Evolutionary conservation across 2,329 filamentous ascomycete species (phyloP), one percentile per base, ranked within the genome.

Genomic region (Ascochyta pisi): DNA sequence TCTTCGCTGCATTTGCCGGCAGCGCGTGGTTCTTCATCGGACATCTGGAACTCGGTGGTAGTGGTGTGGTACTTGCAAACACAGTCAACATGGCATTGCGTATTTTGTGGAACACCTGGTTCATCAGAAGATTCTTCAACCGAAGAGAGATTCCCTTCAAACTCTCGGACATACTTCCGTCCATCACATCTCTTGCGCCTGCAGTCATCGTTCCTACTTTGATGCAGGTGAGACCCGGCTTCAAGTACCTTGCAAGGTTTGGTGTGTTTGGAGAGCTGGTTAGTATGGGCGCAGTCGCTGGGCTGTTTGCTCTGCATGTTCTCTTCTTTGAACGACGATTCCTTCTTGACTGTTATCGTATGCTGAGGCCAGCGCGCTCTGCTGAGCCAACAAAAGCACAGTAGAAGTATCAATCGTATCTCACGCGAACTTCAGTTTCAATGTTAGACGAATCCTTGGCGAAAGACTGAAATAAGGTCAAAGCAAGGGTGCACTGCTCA

Each of bases 1-100:
- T 96, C 73, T 96, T 92, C 3, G 78, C 83, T 7, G 84, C 85
- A 1, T 98, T 97, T 74, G 90, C 86, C 0, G 78, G 80, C 0
- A 86, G 89, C 0, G 91, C 92, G 1, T 96, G 87, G 67, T 60
- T 92, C 6, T 90, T 92, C 62, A 81, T 99, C 61, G 79, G 82
- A n/a, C 77, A 91, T 9, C 75, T 90, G 23, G 80, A 82, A 7
- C 78, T 90, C 58, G 95, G 92, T 0, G 93, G 92, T 0, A 81
- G 83, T 38, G 95, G 95, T 0, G 79, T 99, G 39, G 92, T 99
- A 0, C 83, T 86, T 63, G 93, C 93, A 47, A 99, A 98, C 73
- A 87, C 85, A 41, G 85, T 96, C 66, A 98, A 97, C 73, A 96
- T 99, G 93, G 77, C 79, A 0, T 86, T 94, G 66, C 86, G 95